Base-by-base conservation (phyloP, 352 stramenopile genomes). In the Phytophthora capsici region DNA sequence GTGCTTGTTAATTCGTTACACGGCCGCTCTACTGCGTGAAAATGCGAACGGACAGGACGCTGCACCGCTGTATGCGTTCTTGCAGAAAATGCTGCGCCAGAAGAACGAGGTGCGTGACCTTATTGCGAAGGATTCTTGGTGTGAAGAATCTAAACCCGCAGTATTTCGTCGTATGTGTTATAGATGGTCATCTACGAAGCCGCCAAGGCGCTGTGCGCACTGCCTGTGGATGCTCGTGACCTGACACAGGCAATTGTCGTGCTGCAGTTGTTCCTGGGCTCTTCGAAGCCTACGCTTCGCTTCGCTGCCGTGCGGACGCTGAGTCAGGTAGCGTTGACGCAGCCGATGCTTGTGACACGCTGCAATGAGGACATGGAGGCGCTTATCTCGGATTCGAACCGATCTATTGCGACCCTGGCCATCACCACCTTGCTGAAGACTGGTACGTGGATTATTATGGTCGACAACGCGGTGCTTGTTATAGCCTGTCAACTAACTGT, bases 161-260 rank as follows among this genome's bases (percentile, higher is more conserved):
- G 13, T 14, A 30, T 28, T 28, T 28, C 25, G 25, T 28, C 28
- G 62, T 56, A 13, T 63, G 41, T 38, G 36, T 46, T 41, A 28
- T 75, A 99, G 88, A 98, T 99, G 88, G 97, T 99, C n/a, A 98
- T 99, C 25, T 99, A 99, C 73, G 98, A 99, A 81, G 97, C 98
- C 2, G 98, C 98, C 4, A 91, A 93, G 57, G 94, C 97, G 7
- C 93, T 99, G 26, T 99, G 98, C 78, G 81, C 89, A 28, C 84
- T 99, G 8, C 96, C 96, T 19, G 87, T 98, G n/a, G 95, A 99
- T 64, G 87, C 95, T 5, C 90, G 96, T 60, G 97, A 99, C 66
- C 66, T 99, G 52, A 95, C 83, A 36, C 96, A 98, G 46, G 97
- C 97, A 46, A 96, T 99, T 65, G 98, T 98, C 14, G 97, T 99